phyloP scores from a whole-genome alignment of 23 red algal genomes.

The Gracilaria caudata region DNA sequence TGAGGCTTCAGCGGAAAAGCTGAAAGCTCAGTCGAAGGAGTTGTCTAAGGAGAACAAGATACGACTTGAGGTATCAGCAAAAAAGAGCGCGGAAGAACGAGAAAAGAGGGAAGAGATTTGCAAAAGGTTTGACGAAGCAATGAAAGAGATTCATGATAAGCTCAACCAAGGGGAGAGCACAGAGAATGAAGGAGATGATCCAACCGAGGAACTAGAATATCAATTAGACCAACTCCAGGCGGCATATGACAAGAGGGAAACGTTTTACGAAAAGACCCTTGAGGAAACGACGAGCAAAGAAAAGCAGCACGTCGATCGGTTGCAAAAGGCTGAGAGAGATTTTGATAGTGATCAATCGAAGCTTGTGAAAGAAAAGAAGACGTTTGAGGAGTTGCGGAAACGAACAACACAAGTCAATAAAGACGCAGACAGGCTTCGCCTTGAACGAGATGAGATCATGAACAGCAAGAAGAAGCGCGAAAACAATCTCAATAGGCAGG shows the following conservation, averaged over 20 bases:
- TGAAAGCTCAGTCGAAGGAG: slow-evolving; percentile 42
- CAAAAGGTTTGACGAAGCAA: slow-evolving; percentile 60
- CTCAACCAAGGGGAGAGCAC: slow-evolving; percentile 12
- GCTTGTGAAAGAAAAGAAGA: slow-evolving; percentile 13
- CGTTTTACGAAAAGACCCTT: slow-evolving; percentile 41
- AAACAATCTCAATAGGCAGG: slow-evolving; percentile 28
- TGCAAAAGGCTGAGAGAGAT: slow-evolving; percentile 11
- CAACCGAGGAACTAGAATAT: slow-evolving; percentile 22
- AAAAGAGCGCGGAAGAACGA: slow-evolving; percentile 44
- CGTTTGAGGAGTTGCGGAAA: slow-evolving; percentile 26
- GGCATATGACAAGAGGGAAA: slow-evolving; percentile 41
- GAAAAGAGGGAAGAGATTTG: slow-evolving; percentile 52
- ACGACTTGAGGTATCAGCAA: slow-evolving; percentile 31
- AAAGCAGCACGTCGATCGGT: slow-evolving; percentile 7
- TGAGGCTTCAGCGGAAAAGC: slow-evolving; percentile 59
- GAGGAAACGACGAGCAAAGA: slow-evolving; percentile 21
- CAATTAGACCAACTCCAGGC: slow-evolving; percentile 43
- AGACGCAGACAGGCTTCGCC: slow-evolving; percentile 2
- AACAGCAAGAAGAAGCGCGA: slow-evolving; percentile 28
- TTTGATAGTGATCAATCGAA: slow-evolving; percentile 33
- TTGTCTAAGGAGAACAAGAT: slow-evolving; percentile 55
- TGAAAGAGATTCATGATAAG: slow-evolving; percentile 42
- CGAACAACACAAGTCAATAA: background rate
- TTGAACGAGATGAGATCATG: slow-evolving; percentile 10
- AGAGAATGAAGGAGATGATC: slow-evolving; percentile 18